These are phyloP conservation scores for Fomitopsis betulina DNA, from an alignment of 1,284 basidiomycete species.

Conservation along the genomic window DNA sequence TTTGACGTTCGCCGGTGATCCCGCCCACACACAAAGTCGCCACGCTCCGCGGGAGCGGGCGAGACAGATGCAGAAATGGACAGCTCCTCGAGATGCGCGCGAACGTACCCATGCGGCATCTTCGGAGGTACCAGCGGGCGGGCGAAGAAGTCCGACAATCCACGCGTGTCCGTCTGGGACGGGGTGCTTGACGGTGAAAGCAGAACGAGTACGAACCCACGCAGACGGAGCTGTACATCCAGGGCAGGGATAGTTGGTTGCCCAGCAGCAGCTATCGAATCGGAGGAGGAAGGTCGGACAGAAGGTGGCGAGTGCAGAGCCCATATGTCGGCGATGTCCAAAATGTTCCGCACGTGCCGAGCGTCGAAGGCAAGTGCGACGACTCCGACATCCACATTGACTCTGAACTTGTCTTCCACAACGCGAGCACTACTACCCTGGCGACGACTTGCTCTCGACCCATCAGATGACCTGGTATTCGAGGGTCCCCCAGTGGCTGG, in stretches of 20 bases:
- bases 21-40: slow-evolving; percentile 5
- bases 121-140: slow-evolving; percentile 52
- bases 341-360: slow-evolving; percentile 44
- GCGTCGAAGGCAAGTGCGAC: slow-evolving; percentile 49
- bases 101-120: slow-evolving; percentile 45
- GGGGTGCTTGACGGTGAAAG: slow-evolving; percentile 28
- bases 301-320: slow-evolving; percentile 24
- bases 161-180: slow-evolving; percentile 7
- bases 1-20: slow-evolving; percentile 8
- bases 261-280: slow-evolving; percentile 4
- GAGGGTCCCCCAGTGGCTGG: background rate
- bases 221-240: slow-evolving; percentile 34
- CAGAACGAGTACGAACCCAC: slow-evolving; percentile 48
- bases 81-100: slow-evolving; percentile 52
- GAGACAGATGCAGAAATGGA: slow-evolving; percentile 31
- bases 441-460: background rate
- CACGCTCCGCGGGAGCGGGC: slow-evolving; percentile 7
- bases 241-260: slow-evolving; percentile 27
- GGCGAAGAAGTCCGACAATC: slow-evolving; percentile 43
- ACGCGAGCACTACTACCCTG: background rate
- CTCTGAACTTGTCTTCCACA: slow-evolving; percentile 13
- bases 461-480: background rate
- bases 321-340: slow-evolving; percentile 38
- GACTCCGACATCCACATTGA: slow-evolving; percentile 39
- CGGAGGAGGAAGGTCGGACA: background rate